These are phyloP conservation scores for Chalciporus chontae DNA, from an alignment of 768 basidiomycete genomes.

Conservation along the genomic window DNA sequence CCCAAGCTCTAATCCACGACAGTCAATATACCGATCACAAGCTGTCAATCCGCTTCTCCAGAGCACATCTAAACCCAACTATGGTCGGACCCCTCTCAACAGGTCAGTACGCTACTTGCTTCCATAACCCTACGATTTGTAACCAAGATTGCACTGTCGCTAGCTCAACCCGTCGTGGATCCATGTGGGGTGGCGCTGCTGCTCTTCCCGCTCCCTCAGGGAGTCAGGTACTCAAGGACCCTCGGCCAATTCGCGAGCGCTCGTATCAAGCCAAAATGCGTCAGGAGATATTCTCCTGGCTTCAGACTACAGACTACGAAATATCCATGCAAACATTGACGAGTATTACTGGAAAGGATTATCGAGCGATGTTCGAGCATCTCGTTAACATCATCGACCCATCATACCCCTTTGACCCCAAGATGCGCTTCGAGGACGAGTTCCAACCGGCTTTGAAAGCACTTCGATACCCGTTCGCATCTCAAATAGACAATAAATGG, in stretches of 20 bases:
- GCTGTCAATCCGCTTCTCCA: slow-evolving; percentile 63
- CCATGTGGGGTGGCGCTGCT: slow-evolving; percentile 60
- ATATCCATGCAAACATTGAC: slow-evolving; percentile 64
- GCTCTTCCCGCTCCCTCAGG: slow-evolving; percentile 44
- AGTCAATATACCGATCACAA: slow-evolving; percentile 68
- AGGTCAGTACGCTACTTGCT: slow-evolving; percentile 39
- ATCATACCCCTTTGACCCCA: slow-evolving; percentile 52
- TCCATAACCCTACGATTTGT: background rate
- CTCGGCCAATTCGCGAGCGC: slow-evolving; percentile 73
- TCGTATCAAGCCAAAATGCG: slow-evolving; percentile 72
- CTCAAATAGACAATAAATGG: slow-evolving; percentile 80
- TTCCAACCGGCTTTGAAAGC: slow-evolving; percentile 72
- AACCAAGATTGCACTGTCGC: background rate
- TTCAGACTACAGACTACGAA: slow-evolving; percentile 62
- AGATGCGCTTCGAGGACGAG: slow-evolving; percentile 74
- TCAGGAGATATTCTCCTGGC: slow-evolving; percentile 70
- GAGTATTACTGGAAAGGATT: slow-evolving; percentile 84
- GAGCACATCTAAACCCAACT: slow-evolving; percentile 63
- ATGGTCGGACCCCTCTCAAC: slow-evolving; percentile 72
- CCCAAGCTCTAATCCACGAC: slow-evolving; percentile 53
- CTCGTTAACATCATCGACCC: slow-evolving; percentile 73
- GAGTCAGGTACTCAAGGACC: slow-evolving; percentile 63
- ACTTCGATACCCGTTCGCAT: slow-evolving; percentile 76
- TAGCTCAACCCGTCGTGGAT: slow-evolving; percentile 74
- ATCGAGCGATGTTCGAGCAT: slow-evolving; percentile 78